Percentiles rank a stretch among this genome's conserved stretches.
Evolutionary conservation across 2,329 filamentous ascomycete genomes (phyloP).

Genomic region (Kalmusia sp.): DNA sequence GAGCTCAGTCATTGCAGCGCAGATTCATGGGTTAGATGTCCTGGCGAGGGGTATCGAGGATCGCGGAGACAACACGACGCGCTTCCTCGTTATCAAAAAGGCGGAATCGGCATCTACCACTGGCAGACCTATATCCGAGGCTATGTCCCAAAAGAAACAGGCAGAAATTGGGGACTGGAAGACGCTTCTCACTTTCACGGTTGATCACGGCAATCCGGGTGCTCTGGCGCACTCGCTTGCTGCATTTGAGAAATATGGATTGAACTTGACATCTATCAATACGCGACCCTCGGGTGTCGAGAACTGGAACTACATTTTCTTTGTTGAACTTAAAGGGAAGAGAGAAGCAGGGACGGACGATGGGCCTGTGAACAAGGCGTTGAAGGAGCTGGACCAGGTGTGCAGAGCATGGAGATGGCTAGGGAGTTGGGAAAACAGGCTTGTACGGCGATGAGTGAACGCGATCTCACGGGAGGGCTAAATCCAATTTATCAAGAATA

Average conservation of each 20-base stretch:
- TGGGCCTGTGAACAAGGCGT: constrained; percentile 65
- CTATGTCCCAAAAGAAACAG: neutral
- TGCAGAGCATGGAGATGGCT: constrained; percentile 72
- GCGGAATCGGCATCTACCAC: neutral
- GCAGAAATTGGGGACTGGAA: constrained; percentile 57
- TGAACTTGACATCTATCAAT: constrained; percentile 92
- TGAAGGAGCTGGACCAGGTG: constrained; percentile 64
- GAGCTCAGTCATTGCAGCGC: constrained; percentile 75
- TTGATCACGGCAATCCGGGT: constrained; percentile 79
- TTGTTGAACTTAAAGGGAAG: constrained; percentile 84
- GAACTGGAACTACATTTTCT: constrained; percentile 93
- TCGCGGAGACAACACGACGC: constrained; percentile 75
- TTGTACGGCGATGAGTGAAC: constrained; percentile 4
- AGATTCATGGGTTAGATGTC: constrained; percentile 71
- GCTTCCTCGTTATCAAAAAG: constrained; percentile 68
- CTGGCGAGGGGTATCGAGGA: constrained; percentile 77
- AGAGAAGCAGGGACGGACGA: constrained; percentile 63
- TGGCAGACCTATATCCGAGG: neutral
- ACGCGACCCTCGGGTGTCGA: constrained; percentile 76
- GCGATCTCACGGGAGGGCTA: no score
- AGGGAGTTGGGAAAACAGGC: constrained; percentile 65
- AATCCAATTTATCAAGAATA: no score
- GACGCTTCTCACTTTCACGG: constrained; percentile 81
- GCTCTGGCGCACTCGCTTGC: constrained; percentile 80
- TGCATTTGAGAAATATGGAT: constrained; percentile 73